Evolutionary conservation across 768 basidiomycete species (phyloP), one percentile per base, ranked within the genome.

Genomic region (Auricularia sp.): DNA sequence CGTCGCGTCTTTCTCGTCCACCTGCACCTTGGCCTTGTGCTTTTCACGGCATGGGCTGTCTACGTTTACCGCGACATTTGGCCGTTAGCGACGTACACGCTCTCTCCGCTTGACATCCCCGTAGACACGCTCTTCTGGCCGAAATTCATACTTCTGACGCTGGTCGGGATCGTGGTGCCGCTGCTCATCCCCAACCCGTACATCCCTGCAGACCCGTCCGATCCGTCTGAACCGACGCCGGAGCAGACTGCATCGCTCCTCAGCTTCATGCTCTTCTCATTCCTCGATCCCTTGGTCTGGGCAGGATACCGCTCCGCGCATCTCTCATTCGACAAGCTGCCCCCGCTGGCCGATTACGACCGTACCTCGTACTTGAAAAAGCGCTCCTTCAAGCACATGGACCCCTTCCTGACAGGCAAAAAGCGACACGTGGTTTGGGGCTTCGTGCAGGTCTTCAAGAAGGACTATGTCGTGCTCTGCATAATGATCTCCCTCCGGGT

Each of bases 141-240:
- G 3, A 81, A 86, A 70, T 64, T 85, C 3, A 69, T 66, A 16
- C 61, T 83, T 16, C 76, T 87, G 18, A 68, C 77, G 6, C 36
- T 82, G 5, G 80, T 76, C 8, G 79, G 77, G 8, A 71, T 83
- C 2, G 64, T 81, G 11, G 73, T 87, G 39, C 87, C 87, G 29
- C 72, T 87, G 16, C 65, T 83, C 61, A 75, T 81, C 51, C 87
- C 87, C 5, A 75, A 84, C 14, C 77, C 77, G 59, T 88, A 88
- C 71, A 72, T 80, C 2, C 86, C 87, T 3, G 75, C 82, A 23
- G 81, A 88, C 67, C 80, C 83, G 2, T 75, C 78, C 77, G 71
- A 79, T 23, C 74, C 78, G 18, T 69, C 70, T 16, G 67, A 69
- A 21, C 71, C 73, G 3, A 77, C 77, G 62, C 77, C 79, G 0